A percentile compares a stretch with the other conserved stretches of the same genome.
Conservation (phyloP, 495 filamentous ascomycete genomes). For the Neurospora tetraspora region DNA sequence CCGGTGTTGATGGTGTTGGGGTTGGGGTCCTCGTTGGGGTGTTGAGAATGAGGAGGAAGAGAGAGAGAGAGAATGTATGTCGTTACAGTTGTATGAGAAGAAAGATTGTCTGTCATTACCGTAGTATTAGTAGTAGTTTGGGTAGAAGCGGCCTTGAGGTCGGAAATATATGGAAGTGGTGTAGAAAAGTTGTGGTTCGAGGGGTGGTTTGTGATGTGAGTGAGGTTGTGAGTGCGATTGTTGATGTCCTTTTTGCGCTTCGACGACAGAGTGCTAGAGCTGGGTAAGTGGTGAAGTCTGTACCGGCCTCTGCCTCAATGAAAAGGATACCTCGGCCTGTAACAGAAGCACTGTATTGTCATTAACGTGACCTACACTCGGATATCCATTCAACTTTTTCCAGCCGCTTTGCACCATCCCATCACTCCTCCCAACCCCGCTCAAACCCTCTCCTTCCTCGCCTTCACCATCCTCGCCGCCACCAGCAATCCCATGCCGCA, state of each 20-base stretch:
- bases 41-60: neutral
- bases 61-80: neutral
- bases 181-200: neutral
- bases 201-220: neutral
- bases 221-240: neutral
- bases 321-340: no score
- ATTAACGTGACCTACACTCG: neutral
- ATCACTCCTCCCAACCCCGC: neutral
- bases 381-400: neutral
- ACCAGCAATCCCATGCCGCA: conserved; percentile 34
- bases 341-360: neutral
- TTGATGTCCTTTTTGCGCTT: neutral
- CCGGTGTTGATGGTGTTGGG: neutral
- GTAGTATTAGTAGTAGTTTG: neutral
- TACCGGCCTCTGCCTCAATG: no score
- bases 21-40: neutral
- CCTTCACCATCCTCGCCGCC: conserved; percentile 25
- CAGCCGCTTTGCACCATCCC: neutral
- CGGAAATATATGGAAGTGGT: neutral
- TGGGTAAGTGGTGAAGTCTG: no score
- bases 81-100: neutral
- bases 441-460: conserved; percentile 16
- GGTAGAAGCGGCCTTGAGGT: neutral
- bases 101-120: neutral
- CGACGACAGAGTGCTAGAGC: no score